These are phyloP conservation scores for Aspergillus awamori DNA, from an alignment of 2,329 filamentous ascomycete species.

Conservation along the genomic window DNA sequence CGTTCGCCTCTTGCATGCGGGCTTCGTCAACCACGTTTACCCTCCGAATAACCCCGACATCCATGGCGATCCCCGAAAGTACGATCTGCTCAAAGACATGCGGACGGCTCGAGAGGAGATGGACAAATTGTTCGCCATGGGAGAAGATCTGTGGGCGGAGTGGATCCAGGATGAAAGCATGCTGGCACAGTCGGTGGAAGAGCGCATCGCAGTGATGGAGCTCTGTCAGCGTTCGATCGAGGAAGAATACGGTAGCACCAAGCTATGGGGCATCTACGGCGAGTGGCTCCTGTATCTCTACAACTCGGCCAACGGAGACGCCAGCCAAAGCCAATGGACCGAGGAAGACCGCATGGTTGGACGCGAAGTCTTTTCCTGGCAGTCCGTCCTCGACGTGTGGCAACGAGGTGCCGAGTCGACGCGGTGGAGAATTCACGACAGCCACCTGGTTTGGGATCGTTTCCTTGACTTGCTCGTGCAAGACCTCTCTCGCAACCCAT, in stretches of 20 bases:
- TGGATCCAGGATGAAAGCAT: constrained; percentile 66
- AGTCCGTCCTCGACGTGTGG: constrained; percentile 59
- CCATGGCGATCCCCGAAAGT: constrained; percentile 48
- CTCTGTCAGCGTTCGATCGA: constrained; percentile 61
- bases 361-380: constrained; percentile 61
- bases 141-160: constrained; percentile 64
- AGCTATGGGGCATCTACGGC: constrained; percentile 64
- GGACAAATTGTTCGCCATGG: constrained; percentile 64
- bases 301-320: constrained; percentile 52
- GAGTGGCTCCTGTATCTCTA: constrained; percentile 63
- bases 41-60: constrained; percentile 48
- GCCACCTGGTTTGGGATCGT: constrained; percentile 64
- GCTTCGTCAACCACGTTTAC: constrained; percentile 52
- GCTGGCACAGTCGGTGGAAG: constrained; percentile 58
- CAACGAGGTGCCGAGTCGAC: constrained; percentile 60
- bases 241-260: constrained; percentile 64
- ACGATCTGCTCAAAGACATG: constrained; percentile 52
- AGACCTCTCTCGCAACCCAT: constrained; percentile 53
- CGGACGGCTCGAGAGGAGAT: constrained; percentile 58
- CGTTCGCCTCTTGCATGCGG: constrained; percentile 51
- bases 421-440: constrained; percentile 63
- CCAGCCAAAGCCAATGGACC: constrained; percentile 46
- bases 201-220: constrained; percentile 62
- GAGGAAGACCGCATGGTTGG: constrained; percentile 62
- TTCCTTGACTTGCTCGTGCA: constrained; percentile 59